These are phyloP conservation scores for Sarocladium kiliense DNA, from an alignment of 2,329 filamentous ascomycete species.

Conservation along the genomic window DNA sequence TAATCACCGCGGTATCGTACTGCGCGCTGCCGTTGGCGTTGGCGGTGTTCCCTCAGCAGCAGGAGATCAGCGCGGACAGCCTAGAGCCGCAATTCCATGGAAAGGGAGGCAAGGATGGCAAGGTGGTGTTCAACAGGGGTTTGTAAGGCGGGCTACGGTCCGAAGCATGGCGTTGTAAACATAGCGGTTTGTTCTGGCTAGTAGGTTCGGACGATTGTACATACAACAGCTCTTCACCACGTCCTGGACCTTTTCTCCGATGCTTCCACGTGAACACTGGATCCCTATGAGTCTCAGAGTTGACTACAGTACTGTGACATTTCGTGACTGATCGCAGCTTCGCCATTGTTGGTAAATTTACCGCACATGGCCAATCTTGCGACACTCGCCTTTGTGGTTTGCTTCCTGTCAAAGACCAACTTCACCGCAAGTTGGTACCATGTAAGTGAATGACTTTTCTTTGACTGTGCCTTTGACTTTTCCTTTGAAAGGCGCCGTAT, in stretches of 20 bases:
- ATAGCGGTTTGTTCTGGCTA: neutral
- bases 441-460: neutral
- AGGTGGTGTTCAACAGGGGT: slow-evolving; percentile 95
- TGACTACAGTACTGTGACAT: too few relatives aligned
- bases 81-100: slow-evolving; percentile 86
- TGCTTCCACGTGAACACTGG: too few relatives aligned
- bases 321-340: too few relatives aligned
- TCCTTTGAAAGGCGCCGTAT: neutral
- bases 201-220: neutral
- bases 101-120: slow-evolving; percentile 68
- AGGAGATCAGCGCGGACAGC: slow-evolving; percentile 68
- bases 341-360: too few relatives aligned
- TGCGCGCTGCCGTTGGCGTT: slow-evolving; percentile 86
- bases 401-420: neutral
- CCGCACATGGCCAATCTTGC: too few relatives aligned
- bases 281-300: neutral
- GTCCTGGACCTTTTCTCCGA: neutral
- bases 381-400: neutral
- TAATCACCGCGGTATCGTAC: slow-evolving; percentile 83
- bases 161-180: neutral
- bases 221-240: neutral
- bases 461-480: neutral
- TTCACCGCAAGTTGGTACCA: too few relatives aligned
- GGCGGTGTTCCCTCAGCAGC: slow-evolving; percentile 86
- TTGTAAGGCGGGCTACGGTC: slow-evolving; percentile 47